phyloP scores from a whole-genome alignment of 2,329 filamentous ascomycete species.

The Scopulariopsis brevicaulis region DNA sequence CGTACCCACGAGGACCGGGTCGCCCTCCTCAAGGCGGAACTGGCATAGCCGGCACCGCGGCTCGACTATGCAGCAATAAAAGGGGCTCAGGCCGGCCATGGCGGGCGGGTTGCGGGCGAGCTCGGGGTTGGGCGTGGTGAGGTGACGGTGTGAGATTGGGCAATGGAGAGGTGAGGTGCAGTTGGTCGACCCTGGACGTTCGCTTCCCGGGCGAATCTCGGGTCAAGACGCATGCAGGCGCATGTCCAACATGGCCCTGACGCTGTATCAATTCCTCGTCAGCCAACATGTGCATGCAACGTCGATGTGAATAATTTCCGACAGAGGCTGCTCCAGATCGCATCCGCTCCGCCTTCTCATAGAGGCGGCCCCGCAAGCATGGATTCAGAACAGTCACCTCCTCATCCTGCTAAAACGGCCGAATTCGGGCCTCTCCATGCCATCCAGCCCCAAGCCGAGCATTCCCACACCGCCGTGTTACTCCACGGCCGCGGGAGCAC shows the following conservation, averaged over 20 bases:
- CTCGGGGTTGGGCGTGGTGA: not conserved
- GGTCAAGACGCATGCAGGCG: not conserved
- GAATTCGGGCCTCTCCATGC: not conserved
- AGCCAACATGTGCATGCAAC: no score
- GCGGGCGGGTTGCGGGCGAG: not conserved
- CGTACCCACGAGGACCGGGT: not conserved
- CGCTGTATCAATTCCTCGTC: no score
- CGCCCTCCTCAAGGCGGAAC: not conserved
- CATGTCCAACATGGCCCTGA: not conserved
- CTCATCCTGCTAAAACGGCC: not conserved
- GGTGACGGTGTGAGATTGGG: not conserved
- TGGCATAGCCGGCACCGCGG: not conserved
- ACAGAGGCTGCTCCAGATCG: no score
- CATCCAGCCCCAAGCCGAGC: conserved; percentile 7
- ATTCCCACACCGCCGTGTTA: conserved; percentile 31
- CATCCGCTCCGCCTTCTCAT: not conserved
- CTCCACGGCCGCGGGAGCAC: conserved; percentile 32
- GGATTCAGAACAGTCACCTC: not conserved
- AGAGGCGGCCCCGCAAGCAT: not conserved
- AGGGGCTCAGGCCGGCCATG: not conserved
- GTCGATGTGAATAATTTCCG: no score
- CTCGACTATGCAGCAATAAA: not conserved
- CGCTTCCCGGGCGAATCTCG: not conserved
- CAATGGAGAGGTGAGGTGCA: not conserved
- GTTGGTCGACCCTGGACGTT: not conserved